Evolutionary conservation across 495 filamentous ascomycete genomes (phyloP).

Genomic region (Tuber umbilicatum): DNA sequence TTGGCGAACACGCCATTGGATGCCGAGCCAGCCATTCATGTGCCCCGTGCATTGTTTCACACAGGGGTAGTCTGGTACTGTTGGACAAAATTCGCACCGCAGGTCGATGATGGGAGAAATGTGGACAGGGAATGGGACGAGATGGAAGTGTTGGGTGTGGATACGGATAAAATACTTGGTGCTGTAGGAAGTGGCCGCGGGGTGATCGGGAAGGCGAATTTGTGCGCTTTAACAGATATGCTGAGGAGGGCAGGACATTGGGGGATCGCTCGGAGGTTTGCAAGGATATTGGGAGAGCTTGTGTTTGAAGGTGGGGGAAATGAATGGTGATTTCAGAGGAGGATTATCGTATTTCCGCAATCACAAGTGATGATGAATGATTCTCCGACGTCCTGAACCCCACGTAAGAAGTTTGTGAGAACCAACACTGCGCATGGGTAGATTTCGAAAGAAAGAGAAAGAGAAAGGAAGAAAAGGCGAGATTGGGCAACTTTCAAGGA

Average conservation of each 20-base stretch:
- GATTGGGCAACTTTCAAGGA: neutral
- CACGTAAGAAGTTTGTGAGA: neutral
- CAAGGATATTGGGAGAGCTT: conserved; percentile 8
- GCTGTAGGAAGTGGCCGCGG: neutral
- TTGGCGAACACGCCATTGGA: conserved; percentile 9
- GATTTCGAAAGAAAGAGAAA: neutral
- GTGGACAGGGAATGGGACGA: neutral
- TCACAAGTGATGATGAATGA: neutral
- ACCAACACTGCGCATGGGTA: neutral
- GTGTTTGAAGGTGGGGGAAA: conserved; percentile 7
- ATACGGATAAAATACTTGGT: neutral
- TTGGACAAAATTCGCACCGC: conserved; percentile 6
- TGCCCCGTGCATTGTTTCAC: conserved; percentile 21
- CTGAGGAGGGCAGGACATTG: conserved; percentile 11
- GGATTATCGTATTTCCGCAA: neutral
- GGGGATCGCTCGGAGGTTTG: conserved; percentile 11
- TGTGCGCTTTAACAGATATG: conserved; percentile 8
- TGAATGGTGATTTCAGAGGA: neutral
- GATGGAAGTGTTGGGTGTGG: conserved; percentile 2
- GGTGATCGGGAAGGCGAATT: neutral
- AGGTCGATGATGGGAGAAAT: neutral
- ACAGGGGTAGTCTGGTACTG: conserved; percentile 23
- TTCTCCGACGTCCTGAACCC: neutral
- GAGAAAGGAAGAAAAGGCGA: neutral
- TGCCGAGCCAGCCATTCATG: conserved; percentile 29